phyloP scores from a whole-genome alignment of 345 rosid genomes.

The Raphanus sativus region DNA sequence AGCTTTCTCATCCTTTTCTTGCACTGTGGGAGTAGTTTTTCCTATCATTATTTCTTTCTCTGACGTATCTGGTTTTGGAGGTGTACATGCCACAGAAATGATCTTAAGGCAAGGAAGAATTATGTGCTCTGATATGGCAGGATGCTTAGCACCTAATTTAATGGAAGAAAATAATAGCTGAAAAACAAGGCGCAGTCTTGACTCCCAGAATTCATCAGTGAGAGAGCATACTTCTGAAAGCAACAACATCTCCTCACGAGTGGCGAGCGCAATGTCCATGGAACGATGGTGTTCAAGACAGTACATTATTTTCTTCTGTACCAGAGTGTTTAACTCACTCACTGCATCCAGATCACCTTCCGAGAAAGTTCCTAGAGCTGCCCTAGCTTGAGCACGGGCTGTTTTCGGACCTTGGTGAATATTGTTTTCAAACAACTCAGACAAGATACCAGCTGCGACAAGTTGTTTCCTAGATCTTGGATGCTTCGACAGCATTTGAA shows the following conservation, averaged over 20 bases:
- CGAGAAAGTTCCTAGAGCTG: conserved; percentile 90
- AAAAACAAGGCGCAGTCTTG: conserved; percentile 88
- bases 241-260: conserved; percentile 89
- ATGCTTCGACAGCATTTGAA: conserved; percentile 83
- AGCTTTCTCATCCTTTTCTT: conserved; percentile 64
- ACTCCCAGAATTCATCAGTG: conserved; percentile 98
- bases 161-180: conserved; percentile 92
- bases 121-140: conserved; percentile 95
- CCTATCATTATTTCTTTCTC: conserved; percentile 68
- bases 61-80: conserved; percentile 89
- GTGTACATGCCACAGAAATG: conserved; percentile 92
- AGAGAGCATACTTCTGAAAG: conserved; percentile 96
- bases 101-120: conserved; percentile 97
- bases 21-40: conserved; percentile 52
- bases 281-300: conserved; percentile 99
- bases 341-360: conserved; percentile 87
- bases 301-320: conserved; percentile 93
- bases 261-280: conserved; percentile 90
- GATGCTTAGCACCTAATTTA: conserved; percentile 96
- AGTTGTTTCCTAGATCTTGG: conserved; percentile 81
- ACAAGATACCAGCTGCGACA: conserved; percentile 80
- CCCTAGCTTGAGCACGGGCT: conserved; percentile 88
- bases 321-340: conserved; percentile 78
- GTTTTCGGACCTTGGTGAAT: conserved; percentile 97
- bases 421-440: conserved; percentile 93